Percentiles rank a stretch among this genome's conserved stretches.
Conservation (phyloP, 495 filamentous ascomycete genomes). For the Xylaria palmicola region DNA sequence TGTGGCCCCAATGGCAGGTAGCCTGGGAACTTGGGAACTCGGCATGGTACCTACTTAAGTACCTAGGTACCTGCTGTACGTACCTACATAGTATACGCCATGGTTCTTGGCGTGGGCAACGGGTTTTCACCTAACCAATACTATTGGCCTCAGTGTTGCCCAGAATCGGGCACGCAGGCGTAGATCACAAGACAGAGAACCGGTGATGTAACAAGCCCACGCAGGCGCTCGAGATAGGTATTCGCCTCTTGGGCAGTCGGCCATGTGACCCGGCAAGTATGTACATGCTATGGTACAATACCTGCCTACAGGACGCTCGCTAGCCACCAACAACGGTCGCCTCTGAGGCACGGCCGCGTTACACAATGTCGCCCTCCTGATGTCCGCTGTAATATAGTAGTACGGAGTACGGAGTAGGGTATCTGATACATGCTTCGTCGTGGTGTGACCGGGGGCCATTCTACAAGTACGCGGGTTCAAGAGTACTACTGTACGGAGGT, state of each 20-base stretch:
- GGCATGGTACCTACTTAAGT: background rate
- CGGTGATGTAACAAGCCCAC: constrained; percentile 7
- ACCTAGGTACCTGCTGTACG: background rate
- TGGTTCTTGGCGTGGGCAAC: background rate
- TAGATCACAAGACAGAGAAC: constrained; percentile 3
- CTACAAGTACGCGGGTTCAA: too few species aligned
- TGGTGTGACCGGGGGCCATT: constrained; percentile 1
- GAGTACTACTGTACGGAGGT: too few species aligned
- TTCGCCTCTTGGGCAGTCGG: background rate
- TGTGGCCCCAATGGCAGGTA: background rate
- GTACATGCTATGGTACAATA: background rate
- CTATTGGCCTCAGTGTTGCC: background rate
- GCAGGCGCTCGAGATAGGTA: background rate
- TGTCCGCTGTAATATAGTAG: too few species aligned
- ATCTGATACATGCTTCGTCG: background rate
- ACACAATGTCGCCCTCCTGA: constrained; percentile 1
- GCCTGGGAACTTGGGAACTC: background rate
- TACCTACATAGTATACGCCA: background rate
- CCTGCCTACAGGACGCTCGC: too few species aligned
- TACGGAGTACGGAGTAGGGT: too few species aligned
- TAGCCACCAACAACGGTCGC: background rate
- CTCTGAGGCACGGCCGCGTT: background rate
- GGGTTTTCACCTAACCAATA: background rate
- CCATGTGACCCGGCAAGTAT: constrained; percentile 7
- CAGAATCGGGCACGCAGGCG: background rate